A percentile compares a stretch with the other conserved stretches of the same genome.
Evolutionary conservation across 768 basidiomycete species (phyloP).

Genomic region (Leccinum boreale): DNA sequence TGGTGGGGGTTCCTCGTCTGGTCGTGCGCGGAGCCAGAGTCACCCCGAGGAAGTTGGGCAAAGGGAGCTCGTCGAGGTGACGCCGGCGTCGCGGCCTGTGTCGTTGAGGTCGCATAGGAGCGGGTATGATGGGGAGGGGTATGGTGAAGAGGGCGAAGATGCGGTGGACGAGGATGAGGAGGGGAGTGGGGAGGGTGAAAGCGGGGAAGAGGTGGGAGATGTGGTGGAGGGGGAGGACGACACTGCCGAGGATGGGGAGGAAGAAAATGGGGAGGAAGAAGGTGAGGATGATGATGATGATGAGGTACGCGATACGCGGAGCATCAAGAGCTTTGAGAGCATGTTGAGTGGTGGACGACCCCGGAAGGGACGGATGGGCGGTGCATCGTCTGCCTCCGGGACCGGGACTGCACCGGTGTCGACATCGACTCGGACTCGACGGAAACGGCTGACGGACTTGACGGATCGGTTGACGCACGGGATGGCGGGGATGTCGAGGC

Average conservation of each 20-base stretch:
- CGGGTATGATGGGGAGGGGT: slow-evolving; percentile 17
- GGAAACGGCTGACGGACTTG: slow-evolving; percentile 46
- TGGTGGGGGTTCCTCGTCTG: slow-evolving; percentile 6
- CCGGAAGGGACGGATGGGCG: slow-evolving; percentile 4
- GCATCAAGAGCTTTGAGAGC: slow-evolving; percentile 83
- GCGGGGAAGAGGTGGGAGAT: slow-evolving; percentile 24
- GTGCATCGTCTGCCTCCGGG: background rate
- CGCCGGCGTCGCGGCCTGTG: slow-evolving; percentile 42
- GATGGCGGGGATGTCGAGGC: slow-evolving; percentile 57
- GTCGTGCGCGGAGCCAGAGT: slow-evolving; percentile 1
- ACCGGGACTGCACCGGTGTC: background rate
- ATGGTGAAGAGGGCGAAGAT: slow-evolving; percentile 11
- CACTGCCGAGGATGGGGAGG: slow-evolving; percentile 24
- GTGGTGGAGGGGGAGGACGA: slow-evolving; percentile 26
- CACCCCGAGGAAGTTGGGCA: slow-evolving; percentile 39
- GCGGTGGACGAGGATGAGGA: slow-evolving; percentile 6
- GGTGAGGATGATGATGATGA: slow-evolving; percentile 27
- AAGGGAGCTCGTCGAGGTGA: slow-evolving; percentile 52
- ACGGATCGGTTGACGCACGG: slow-evolving; percentile 74
- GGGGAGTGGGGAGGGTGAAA: background rate
- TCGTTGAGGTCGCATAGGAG: slow-evolving; percentile 38
- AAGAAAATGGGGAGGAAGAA: slow-evolving; percentile 5
- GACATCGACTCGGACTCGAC: slow-evolving; percentile 39
- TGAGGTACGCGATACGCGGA: slow-evolving; percentile 56
- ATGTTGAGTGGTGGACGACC: slow-evolving; percentile 55